Evolutionary conservation across 1,284 basidiomycete genomes (phyloP), one percentile per base, ranked within the genome.

Genomic region (Filobasidium uniguttulatum): DNA sequence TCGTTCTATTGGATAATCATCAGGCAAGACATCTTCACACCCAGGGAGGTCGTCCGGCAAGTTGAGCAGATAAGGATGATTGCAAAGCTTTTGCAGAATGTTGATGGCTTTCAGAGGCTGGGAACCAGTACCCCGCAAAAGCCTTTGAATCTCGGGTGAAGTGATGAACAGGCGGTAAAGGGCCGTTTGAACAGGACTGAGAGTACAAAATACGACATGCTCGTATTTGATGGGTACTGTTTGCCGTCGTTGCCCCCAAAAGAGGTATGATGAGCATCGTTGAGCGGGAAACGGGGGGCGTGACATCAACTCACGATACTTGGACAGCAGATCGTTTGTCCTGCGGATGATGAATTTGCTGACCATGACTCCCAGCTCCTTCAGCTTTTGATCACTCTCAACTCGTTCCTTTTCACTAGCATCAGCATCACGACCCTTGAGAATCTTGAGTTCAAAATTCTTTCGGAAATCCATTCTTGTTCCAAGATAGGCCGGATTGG

Each of bases 161-260:
- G 82, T 82, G 57, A 96, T 93, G 64, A 99, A 98, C 40, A 88
- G 76, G 34, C 83, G 80, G 68, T 99, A 99, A 3, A 99, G 73
- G 1, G 83, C 75, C 5, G 90, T 73, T 62, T 99, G 93, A 61
- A 98, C 83, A 2, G 82, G 75, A 1, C 89, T 91, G 14, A 90
- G 78, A 43, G 80, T 76, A 68, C 93, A 97, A 70, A 98, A 99
- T 1, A 99, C 94, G 57, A 98, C 94, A 56, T 97, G 90, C 69
- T 98, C 93, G 72, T 98, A 96, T 67, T 99, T 99, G 72, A 98
- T 88, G 3, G 93, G 93, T 37, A 99, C 90, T 94, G 58, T n/a
- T n/a, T n/a, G n/a, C n/a, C n/a, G n/a, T n/a, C n/a, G n/a, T n/a
- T n/a, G n/a, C n/a, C n/a, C n/a, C n/a, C n/a, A n/a, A 7, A 17